Evolutionary conservation across 169 alveolate species (phyloP).

Genomic region (Plasmodium coatneyi): DNA sequence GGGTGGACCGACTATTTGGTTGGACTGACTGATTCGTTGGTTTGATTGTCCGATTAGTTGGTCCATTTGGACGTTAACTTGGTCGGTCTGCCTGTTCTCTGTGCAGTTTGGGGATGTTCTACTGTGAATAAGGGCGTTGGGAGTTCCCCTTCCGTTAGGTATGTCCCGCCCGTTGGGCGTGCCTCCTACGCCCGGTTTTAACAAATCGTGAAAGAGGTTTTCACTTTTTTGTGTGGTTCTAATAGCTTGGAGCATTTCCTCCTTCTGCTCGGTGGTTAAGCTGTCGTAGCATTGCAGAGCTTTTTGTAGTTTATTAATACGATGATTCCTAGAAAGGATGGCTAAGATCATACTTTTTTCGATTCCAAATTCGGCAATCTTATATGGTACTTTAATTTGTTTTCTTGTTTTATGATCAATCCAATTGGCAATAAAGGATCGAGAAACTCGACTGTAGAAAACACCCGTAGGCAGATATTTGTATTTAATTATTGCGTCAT

Average conservation of each 20-base stretch:
- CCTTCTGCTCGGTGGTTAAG: slow-evolving; percentile 45
- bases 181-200: neutral
- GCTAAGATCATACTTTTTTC: too few species aligned
- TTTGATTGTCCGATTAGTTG: neutral
- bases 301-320: slow-evolving; percentile 17
- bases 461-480: too few species aligned
- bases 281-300: slow-evolving; percentile 35
- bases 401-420: too few species aligned
- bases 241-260: slow-evolving; percentile 54
- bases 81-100: neutral
- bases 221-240: slow-evolving; percentile 69
- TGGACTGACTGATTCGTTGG: neutral
- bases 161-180: slow-evolving; percentile 46
- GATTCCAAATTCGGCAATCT: too few species aligned
- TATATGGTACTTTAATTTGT: too few species aligned
- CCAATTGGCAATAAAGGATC: too few species aligned
- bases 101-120: neutral
- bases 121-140: too few species aligned
- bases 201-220: slow-evolving; percentile 58
- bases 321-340: too few species aligned
- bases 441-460: too few species aligned
- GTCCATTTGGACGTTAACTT: neutral
- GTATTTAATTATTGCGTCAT: too few species aligned
- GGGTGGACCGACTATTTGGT: too few species aligned
- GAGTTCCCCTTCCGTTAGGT: too few species aligned